A percentile compares a stretch with the other conserved stretches of the same genome.
These are phyloP conservation scores for Malania oleifera DNA, from an alignment of 164 flowering plant species.

Conservation along the genomic window DNA sequence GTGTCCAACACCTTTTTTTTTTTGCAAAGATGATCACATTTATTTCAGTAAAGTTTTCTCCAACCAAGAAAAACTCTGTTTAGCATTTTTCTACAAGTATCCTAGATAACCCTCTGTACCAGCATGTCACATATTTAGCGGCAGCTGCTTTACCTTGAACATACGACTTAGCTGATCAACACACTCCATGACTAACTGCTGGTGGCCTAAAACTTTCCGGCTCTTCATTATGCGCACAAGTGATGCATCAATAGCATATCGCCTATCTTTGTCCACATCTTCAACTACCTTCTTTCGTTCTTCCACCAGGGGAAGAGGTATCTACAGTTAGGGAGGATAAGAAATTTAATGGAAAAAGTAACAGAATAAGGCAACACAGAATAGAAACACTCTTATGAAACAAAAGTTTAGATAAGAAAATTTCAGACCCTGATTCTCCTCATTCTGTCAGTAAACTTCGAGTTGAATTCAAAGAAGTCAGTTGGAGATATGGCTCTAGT, in stretches of 20 bases:
- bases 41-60: too few relatives aligned
- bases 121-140: too few relatives aligned
- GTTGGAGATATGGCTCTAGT: constrained; percentile 19
- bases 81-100: too few relatives aligned
- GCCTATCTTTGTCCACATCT: constrained; percentile 33
- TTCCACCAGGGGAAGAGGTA: constrained; percentile 37
- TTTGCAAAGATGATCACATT: too few relatives aligned
- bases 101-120: too few relatives aligned
- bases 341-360: neutral
- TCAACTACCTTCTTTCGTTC: constrained; percentile 35
- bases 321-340: constrained; percentile 9
- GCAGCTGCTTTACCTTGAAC: constrained; percentile 28
- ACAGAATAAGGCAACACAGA: neutral
- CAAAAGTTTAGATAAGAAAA: neutral
- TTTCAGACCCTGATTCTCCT: constrained; percentile 29
- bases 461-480: constrained; percentile 30
- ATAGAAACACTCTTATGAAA: neutral
- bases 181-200: constrained; percentile 35
- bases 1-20: too few relatives aligned
- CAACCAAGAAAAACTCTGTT: too few relatives aligned
- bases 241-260: constrained; percentile 39
- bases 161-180: constrained; percentile 27
- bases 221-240: constrained; percentile 45
- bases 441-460: constrained; percentile 31
- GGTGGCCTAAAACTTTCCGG: constrained; percentile 35